Evolutionary conservation across 2,329 filamentous ascomycete species (phyloP), one percentile per base, ranked within the genome.

Genomic region (Cladosporium sp.): DNA sequence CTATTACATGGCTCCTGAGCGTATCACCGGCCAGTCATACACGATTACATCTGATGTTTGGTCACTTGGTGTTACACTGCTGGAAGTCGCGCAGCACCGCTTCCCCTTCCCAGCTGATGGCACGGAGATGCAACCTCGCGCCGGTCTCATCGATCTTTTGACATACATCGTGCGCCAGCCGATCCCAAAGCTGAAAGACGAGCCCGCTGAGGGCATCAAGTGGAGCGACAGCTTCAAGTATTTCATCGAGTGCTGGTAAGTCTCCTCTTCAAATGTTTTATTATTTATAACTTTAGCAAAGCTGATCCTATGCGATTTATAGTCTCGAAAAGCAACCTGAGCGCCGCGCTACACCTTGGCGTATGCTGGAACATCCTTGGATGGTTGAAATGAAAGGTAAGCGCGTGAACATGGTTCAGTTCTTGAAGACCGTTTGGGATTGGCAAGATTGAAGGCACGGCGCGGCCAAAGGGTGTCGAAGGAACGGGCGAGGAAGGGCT

Each of bases 151-250:
- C 66, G 94, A 99, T 72, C 81, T 99, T 10, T 79, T 99, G 60
- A 99, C 94, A 12, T 99, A 97, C 72, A 99, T 99, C 71, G 94
- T 99, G 44, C 87, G 91, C 64, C 94, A 99, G 73, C 88, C 90
- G 3, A 96, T 97, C 59, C 94, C 94, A 2, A 95, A 91, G 73
- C 79, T 99, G 62, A 97, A 97, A 75, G 94, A 99, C 65, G 94
- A 99, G 74, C 68, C 68, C 3, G 70, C 71, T 35, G 90, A 89
- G 65, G 87, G 87, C 59, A 95, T 99, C 65, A 88, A 87, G 70
- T 99, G 94, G 94, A 96, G 90, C 66, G 90, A 95, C 66, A 96
- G 90, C 70, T 97, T 99, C 77, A 99, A 99, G 74, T 97, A 97
- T 73, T 99, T 99, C 68, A 97, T 99, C 67, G 92, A 97, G 77